Conservation (phyloP, 2,329 filamentous ascomycete species). For the Aspergillus fructus region DNA sequence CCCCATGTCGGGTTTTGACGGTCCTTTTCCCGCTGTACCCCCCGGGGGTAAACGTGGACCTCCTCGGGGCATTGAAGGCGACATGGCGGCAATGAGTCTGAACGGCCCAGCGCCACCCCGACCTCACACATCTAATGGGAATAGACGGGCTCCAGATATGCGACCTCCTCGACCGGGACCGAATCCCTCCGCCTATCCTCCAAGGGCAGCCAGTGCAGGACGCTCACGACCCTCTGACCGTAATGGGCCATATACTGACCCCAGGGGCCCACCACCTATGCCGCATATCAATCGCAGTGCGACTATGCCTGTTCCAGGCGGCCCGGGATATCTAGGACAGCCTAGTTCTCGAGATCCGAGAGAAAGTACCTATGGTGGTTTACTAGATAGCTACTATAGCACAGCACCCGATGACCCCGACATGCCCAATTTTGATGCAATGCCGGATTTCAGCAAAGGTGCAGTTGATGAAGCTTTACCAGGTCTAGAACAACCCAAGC, state of each 20-base stretch:
- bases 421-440: slow-evolving; percentile 64
- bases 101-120: slow-evolving; percentile 31
- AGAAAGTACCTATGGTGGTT: slow-evolving; percentile 33
- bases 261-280: slow-evolving; percentile 27
- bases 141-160: slow-evolving; percentile 28
- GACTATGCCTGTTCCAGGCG: slow-evolving; percentile 34
- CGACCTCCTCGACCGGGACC: slow-evolving; percentile 24
- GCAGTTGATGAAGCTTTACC: slow-evolving; percentile 33
- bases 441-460: slow-evolving; percentile 37
- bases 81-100: slow-evolving; percentile 41
- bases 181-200: slow-evolving; percentile 23
- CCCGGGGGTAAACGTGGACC: slow-evolving; percentile 28
- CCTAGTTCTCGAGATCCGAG: slow-evolving; percentile 33
- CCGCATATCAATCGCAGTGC: slow-evolving; percentile 35
- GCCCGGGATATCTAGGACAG: slow-evolving; percentile 35
- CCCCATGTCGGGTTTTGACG: slow-evolving; percentile 46
- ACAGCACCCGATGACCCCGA: slow-evolving; percentile 53
- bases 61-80: slow-evolving; percentile 35
- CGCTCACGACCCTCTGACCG: slow-evolving; percentile 19
- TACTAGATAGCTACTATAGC: slow-evolving; percentile 54
- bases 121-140: slow-evolving; percentile 41
- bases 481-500: slow-evolving; percentile 34
- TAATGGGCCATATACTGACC: slow-evolving; percentile 28
- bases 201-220: slow-evolving; percentile 28
- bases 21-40: slow-evolving; percentile 49